Percentiles rank a stretch among this genome's conserved stretches.
phyloP scores from a whole-genome alignment of 2,329 filamentous ascomycete species.

The Arthroderma sp. region DNA sequence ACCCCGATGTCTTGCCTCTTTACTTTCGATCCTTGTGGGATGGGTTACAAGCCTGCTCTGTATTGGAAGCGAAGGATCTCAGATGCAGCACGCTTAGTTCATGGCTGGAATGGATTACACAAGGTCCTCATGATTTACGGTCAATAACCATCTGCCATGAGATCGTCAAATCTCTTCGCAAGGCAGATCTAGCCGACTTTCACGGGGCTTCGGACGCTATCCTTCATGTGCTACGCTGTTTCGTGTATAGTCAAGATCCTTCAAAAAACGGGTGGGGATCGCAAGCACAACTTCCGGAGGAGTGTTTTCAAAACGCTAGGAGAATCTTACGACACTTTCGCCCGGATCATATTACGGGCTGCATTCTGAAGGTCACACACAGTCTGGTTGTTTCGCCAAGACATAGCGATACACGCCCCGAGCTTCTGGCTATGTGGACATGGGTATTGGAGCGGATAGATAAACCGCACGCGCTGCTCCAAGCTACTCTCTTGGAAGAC shows the following conservation, averaged over 20 bases:
- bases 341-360: slow-evolving; percentile 15
- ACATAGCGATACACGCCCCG: slow-evolving; percentile 9
- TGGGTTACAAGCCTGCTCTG: slow-evolving; percentile 23
- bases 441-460: slow-evolving; percentile 10
- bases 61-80: slow-evolving; percentile 23
- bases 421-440: slow-evolving; percentile 20
- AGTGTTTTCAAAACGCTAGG: slow-evolving; percentile 9
- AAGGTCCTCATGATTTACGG: slow-evolving; percentile 4
- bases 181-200: not conserved
- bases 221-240: not conserved
- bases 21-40: slow-evolving; percentile 24
- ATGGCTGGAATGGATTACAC: slow-evolving; percentile 21
- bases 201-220: not conserved
- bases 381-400: slow-evolving; percentile 14
- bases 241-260: not conserved
- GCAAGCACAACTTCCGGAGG: not conserved
- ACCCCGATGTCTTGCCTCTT: slow-evolving; percentile 11
- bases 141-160: slow-evolving; percentile 17
- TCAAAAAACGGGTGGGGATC: not conserved
- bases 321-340: slow-evolving; percentile 14
- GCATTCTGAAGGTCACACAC: slow-evolving; percentile 23
- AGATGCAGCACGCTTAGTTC: slow-evolving; percentile 16
- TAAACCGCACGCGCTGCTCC: not conserved
- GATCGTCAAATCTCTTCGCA: slow-evolving; percentile 13
- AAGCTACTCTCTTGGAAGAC: not conserved